phyloP scores from a whole-genome alignment of 768 basidiomycete species.

The Lentinula sp. region DNA sequence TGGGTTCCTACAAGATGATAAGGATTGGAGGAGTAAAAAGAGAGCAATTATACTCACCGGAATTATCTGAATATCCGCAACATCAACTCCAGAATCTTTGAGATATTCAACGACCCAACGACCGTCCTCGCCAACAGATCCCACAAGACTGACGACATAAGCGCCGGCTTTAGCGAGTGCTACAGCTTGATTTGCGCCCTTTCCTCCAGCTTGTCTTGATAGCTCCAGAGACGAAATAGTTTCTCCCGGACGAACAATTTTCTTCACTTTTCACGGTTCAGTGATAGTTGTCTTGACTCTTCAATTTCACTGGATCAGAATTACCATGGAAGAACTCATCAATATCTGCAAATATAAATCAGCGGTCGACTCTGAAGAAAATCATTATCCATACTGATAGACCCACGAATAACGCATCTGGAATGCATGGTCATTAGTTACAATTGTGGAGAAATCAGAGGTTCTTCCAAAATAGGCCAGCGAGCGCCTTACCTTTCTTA shows the following conservation, averaged over 20 bases:
- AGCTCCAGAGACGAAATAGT: slow-evolving; percentile 49
- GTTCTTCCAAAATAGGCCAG: slow-evolving; percentile 1
- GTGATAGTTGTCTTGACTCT: background rate
- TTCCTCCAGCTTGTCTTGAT: slow-evolving; percentile 49
- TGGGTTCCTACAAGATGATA: slow-evolving; percentile 31
- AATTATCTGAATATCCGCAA: slow-evolving; percentile 28
- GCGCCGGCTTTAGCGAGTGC: slow-evolving; percentile 50
- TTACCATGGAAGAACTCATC: slow-evolving; percentile 55
- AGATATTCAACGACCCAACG: slow-evolving; percentile 38
- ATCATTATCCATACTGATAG: slow-evolving; percentile 34
- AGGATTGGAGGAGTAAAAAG: background rate
- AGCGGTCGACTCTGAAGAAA: slow-evolving; percentile 1
- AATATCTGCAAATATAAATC: slow-evolving; percentile 28
- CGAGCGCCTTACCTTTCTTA: background rate
- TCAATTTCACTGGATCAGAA: slow-evolving; percentile 2
- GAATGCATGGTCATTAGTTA: background rate
- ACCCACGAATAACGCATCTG: slow-evolving; percentile 38
- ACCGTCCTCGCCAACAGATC: slow-evolving; percentile 50
- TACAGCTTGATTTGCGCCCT: slow-evolving; percentile 61
- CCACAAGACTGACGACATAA: slow-evolving; percentile 35
- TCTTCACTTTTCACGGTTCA: slow-evolving; percentile 29
- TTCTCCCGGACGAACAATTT: slow-evolving; percentile 51
- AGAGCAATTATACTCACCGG: slow-evolving; percentile 22
- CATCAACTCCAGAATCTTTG: slow-evolving; percentile 31
- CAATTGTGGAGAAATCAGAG: background rate